A percentile compares a stretch with the other conserved stretches of the same genome.
Conservation (phyloP, 2,329 filamentous ascomycete genomes). For the Cryphonectria parasitica region DNA sequence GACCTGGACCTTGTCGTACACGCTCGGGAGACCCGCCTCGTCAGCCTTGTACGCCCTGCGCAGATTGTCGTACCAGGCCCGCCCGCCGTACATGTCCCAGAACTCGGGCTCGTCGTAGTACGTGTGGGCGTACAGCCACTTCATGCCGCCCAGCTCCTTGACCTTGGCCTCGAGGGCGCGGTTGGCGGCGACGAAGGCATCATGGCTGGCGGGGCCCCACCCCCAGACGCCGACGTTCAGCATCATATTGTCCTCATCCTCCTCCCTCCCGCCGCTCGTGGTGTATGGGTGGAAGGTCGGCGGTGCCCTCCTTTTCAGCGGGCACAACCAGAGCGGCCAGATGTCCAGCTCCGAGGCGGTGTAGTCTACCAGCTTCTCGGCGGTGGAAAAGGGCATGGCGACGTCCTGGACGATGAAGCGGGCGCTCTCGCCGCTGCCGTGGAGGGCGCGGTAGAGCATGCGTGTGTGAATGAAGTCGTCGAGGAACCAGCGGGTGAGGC, state of each 20-base stretch:
- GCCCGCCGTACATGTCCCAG: conserved; percentile 65
- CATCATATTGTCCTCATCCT: conserved; percentile 44
- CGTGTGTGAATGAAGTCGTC: conserved; percentile 75
- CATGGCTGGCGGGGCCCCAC: conserved; percentile 62
- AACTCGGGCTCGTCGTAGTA: conserved; percentile 79
- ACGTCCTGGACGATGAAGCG: conserved; percentile 73
- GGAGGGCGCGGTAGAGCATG: conserved; percentile 74
- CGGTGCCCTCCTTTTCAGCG: conserved; percentile 51
- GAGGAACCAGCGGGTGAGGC: conserved; percentile 67
- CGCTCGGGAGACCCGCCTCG: conserved; percentile 59
- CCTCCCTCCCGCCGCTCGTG: conserved; percentile 22
- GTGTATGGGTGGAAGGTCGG: conserved; percentile 60
- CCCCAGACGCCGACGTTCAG: conserved; percentile 80
- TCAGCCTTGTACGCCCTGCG: conserved; percentile 64
- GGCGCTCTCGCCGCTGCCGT: conserved; percentile 66
- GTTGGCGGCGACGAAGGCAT: conserved; percentile 71
- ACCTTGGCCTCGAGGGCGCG: conserved; percentile 72
- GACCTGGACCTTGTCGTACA: conserved; percentile 72
- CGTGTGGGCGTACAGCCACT: conserved; percentile 86
- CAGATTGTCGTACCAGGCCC: conserved; percentile 64
- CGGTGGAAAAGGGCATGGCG: conserved; percentile 56
- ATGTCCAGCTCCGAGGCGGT: conserved; percentile 54
- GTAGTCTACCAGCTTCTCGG: conserved; percentile 60
- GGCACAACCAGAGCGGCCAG: conserved; percentile 65
- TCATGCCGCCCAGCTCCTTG: conserved; percentile 71